Base-by-base conservation (phyloP, 208 protist species). In the Plasmodiophora brassicae region DNA sequence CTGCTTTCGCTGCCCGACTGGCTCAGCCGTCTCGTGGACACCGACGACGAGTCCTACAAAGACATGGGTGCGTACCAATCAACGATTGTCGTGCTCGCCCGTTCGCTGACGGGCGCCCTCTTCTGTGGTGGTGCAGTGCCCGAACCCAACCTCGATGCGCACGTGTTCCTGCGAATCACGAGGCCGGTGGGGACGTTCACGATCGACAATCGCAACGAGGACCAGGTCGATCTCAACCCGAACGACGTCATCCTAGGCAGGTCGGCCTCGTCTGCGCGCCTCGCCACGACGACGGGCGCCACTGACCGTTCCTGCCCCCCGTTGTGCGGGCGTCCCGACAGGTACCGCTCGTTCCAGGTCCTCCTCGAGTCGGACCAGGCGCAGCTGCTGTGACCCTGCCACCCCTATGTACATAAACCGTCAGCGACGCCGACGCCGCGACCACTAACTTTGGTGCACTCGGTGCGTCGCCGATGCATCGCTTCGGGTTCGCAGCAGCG, bases 161-260 rank as follows among this genome's bases (percentile, higher is more conserved):
- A 78, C n/a, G 65, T 78, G n/a, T 78, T 78, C n/a, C 20, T 78
- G 10, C 5, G n/a, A 78, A 32, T 78, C 65, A 78, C 65, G 65
- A 78, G 41, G 20, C 65, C 65, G 5, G n/a, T 78, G 32, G 65
- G 65, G 5, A n/a, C 65, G n/a, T 78, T 78, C 41, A 32, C n/a
- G 32, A 38, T 78, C 5, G 32, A 78, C 10, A 78, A 78, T 78
- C 65, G 41, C 5, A n/a, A 78, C 10, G 50, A 57, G 50, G 65
- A 78, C 41, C 65, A 32, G n/a, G 41, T 78, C n/a, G n/a, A 78
- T 32, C 65, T 78, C 5, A 32, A 78, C 20, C 10, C 65, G 5
- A 32, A 78, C 14, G 65, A 78, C 41, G 41, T 78, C n/a, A 38
- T 78, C n/a, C n/a, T 78, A 32, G 65, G 65, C 10, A 5, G 65